These are phyloP conservation scores for Phytopythium chamaehyphon DNA, from an alignment of 352 stramenopile species.

Conservation along the genomic window DNA sequence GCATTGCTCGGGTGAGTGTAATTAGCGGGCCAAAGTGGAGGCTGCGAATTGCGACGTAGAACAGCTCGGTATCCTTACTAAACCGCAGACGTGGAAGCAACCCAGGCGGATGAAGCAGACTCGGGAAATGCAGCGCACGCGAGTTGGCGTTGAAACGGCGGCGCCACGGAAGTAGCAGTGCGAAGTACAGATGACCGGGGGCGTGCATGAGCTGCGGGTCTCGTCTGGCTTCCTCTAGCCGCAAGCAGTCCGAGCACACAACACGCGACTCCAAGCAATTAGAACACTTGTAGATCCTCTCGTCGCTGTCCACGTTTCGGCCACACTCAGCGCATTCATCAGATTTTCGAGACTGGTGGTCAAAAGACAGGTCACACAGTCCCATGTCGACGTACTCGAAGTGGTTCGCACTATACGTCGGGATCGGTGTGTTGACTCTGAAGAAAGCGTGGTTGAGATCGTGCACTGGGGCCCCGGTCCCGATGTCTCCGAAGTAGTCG, in stretches of 20 bases:
- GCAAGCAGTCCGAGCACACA: slow-evolving; percentile 45
- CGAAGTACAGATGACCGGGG: slow-evolving; percentile 66
- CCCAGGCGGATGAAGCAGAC: slow-evolving; percentile 41
- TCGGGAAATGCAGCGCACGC: slow-evolving; percentile 28
- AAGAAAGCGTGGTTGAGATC: slow-evolving; percentile 59
- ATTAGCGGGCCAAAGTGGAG: slow-evolving; percentile 62
- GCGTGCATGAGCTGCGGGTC: slow-evolving; percentile 50
- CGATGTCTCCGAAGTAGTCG: not conserved
- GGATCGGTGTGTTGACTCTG: slow-evolving; percentile 53
- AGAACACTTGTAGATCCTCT: slow-evolving; percentile 52
- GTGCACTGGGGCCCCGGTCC: slow-evolving; percentile 26
- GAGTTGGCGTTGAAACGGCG: slow-evolving; percentile 14
- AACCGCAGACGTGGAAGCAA: slow-evolving; percentile 53
- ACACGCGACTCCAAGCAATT: slow-evolving; percentile 52
- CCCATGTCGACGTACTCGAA: slow-evolving; percentile 26
- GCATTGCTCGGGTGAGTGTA: slow-evolving; percentile 41
- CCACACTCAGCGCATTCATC: slow-evolving; percentile 26
- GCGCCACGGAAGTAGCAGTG: slow-evolving; percentile 38
- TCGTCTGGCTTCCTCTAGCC: slow-evolving; percentile 24
- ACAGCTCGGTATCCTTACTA: slow-evolving; percentile 47
- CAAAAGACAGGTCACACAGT: not conserved
- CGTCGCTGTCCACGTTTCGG: slow-evolving; percentile 18
- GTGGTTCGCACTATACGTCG: slow-evolving; percentile 53
- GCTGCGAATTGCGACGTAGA: slow-evolving; percentile 58
- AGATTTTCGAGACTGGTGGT: slow-evolving; percentile 7